These are phyloP conservation scores for Crithidia mellificae DNA, from an alignment of 208 protist genomes.

Conservation along the genomic window DNA sequence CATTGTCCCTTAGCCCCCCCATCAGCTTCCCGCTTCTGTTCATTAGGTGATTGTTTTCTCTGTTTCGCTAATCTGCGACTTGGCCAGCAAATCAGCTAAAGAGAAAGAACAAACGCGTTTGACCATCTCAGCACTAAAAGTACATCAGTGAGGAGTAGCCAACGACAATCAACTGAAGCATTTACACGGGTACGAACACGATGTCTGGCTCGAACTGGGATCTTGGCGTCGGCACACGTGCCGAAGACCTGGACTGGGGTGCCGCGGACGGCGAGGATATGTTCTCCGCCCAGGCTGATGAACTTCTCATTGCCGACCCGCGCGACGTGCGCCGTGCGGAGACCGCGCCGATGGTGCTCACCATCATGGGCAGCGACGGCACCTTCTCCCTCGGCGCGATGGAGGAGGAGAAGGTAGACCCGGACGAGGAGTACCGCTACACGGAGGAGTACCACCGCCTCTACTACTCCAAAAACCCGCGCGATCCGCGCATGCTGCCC, in stretches of 20 bases:
- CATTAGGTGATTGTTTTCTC: too few species aligned
- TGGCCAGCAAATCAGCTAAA: too few species aligned
- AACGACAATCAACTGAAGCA: background rate
- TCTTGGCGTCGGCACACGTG: conserved; percentile 18
- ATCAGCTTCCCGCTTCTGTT: too few species aligned
- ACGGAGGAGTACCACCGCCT: conserved; percentile 74
- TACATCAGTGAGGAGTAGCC: too few species aligned
- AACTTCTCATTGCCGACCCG: conserved; percentile 52
- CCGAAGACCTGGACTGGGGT: conserved; percentile 46
- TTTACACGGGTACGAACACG: background rate
- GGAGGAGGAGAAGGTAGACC: conserved; percentile 51
- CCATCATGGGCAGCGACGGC: conserved; percentile 55
- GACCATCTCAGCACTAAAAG: background rate
- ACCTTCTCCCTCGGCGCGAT: conserved; percentile 46
- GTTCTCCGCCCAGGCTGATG: conserved; percentile 34
- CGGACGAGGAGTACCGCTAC: conserved; percentile 83
- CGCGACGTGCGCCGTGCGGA: conserved; percentile 69
- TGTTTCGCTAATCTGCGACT: too few species aligned
- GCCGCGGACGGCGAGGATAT: conserved; percentile 41
- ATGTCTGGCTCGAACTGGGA: conserved; percentile 25
- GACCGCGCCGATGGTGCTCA: conserved; percentile 81
- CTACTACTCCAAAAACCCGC: conserved; percentile 81
- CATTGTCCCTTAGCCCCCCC: too few species aligned
- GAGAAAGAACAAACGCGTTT: conserved; percentile 1
- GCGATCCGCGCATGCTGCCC: conserved; percentile 81